Percentiles rank a stretch among this genome's conserved stretches.
Evolutionary conservation across 1,284 basidiomycete species (phyloP).

Genomic region (Volvariella surrecta): DNA sequence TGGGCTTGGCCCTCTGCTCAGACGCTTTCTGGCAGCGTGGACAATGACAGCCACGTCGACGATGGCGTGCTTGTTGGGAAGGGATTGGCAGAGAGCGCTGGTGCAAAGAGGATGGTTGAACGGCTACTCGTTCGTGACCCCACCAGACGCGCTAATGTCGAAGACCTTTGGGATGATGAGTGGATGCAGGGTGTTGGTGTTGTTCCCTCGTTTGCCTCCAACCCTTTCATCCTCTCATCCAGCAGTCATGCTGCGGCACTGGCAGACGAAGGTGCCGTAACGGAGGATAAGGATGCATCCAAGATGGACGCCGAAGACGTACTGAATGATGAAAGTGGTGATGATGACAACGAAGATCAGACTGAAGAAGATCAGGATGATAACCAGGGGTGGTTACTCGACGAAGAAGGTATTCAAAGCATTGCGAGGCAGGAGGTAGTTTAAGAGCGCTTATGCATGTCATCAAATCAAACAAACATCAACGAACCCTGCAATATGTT

Average conservation of each 20-base stretch:
- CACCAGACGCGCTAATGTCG: conserved; percentile 45
- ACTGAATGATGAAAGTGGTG: conserved; percentile 7
- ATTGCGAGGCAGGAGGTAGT: conserved; percentile 12
- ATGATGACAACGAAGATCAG: conserved; percentile 10
- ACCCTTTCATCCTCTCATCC: conserved; percentile 1
- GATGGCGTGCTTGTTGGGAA: conserved; percentile 22
- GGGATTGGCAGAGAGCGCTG: conserved; percentile 35
- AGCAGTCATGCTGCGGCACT: conserved; percentile 5
- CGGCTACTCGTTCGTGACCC: conserved; percentile 65
- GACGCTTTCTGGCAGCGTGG: conserved; percentile 10
- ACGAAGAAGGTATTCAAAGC: conserved; percentile 9
- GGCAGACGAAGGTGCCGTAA: conserved; percentile 3
- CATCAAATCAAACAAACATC: too few relatives aligned
- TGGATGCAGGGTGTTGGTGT: conserved; percentile 42
- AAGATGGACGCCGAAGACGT: conserved; percentile 3
- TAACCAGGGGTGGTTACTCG: conserved; percentile 9
- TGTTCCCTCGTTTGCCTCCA: conserved; percentile 4
- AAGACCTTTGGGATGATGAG: conserved; percentile 56
- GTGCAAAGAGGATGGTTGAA: conserved; percentile 46
- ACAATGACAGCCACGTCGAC: conserved; percentile 5
- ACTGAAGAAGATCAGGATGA: conserved; percentile 9
- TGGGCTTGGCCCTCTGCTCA: conserved; percentile 80
- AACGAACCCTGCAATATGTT: too few relatives aligned
- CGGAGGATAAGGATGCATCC: conserved; percentile 5
- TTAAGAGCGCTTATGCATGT: conserved; percentile 1